Conservation (phyloP, 345 rosid species). For the Populus nigra region DNA sequence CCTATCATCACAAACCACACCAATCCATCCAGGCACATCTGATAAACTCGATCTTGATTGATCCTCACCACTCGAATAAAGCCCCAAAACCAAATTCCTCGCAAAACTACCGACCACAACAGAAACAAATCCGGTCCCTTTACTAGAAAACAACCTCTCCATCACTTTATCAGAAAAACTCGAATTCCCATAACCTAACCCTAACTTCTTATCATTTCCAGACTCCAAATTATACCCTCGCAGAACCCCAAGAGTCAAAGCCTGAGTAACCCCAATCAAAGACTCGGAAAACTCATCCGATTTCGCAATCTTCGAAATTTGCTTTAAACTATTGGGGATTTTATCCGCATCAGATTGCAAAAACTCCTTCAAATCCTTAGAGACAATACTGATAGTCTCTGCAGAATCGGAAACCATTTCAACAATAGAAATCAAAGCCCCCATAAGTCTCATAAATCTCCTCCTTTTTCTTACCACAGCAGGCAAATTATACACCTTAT, state of each 20-base stretch:
- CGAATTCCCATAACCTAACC: slow-evolving; percentile 19
- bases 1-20: slow-evolving; percentile 47
- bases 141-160: slow-evolving; percentile 63
- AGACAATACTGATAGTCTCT: slow-evolving; percentile 54
- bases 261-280: slow-evolving; percentile 56
- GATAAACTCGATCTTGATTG: slow-evolving; percentile 24
- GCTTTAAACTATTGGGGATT: slow-evolving; percentile 81
- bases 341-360: slow-evolving; percentile 70
- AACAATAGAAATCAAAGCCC: slow-evolving; percentile 55
- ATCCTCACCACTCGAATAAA: slow-evolving; percentile 42
- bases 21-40: slow-evolving; percentile 57
- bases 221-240: slow-evolving; percentile 51
- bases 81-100: slow-evolving; percentile 80
- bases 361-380: slow-evolving; percentile 65
- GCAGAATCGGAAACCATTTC: slow-evolving; percentile 78
- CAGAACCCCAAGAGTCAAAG: slow-evolving; percentile 58
- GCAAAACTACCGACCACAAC: slow-evolving; percentile 90
- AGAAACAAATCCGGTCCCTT: slow-evolving; percentile 82
- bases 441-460: slow-evolving; percentile 55
- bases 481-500: slow-evolving; percentile 66
- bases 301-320: slow-evolving; percentile 68
- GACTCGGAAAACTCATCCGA: slow-evolving; percentile 65
- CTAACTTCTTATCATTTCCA: slow-evolving; percentile 12
- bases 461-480: slow-evolving; percentile 56
- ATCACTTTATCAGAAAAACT: slow-evolving; percentile 54